phyloP scores from a whole-genome alignment of 805 yeast species.

The Dipodascus geniculatus region DNA sequence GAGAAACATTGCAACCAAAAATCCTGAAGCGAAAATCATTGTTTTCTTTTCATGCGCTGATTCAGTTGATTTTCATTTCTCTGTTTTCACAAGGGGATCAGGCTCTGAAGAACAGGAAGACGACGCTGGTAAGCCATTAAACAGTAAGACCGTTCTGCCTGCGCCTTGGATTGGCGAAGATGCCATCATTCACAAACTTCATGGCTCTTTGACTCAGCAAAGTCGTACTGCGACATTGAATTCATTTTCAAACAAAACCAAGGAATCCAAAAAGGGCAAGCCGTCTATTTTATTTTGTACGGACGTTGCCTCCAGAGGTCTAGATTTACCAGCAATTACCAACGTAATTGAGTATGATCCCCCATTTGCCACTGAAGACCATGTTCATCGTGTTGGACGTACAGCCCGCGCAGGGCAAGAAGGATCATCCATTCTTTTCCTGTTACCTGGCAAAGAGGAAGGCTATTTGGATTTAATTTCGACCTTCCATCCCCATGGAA shows the following conservation, averaged over 20 bases:
- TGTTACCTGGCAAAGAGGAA: constrained; percentile 86
- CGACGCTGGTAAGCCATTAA: constrained; percentile 21
- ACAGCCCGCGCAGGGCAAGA: constrained; percentile 93
- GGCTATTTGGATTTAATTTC: constrained; percentile 56
- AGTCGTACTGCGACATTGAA: constrained; percentile 66
- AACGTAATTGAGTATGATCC: constrained; percentile 90
- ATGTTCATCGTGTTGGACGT: constrained; percentile 92
- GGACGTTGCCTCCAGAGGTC: constrained; percentile 95
- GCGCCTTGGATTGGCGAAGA: constrained; percentile 40
- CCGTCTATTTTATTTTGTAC: constrained; percentile 69
- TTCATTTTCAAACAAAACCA: constrained; percentile 31
- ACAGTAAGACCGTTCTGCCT: constrained; percentile 33
- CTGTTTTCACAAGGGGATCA: constrained; percentile 56
- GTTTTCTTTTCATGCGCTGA: constrained; percentile 91
- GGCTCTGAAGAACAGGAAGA: constrained; percentile 23
- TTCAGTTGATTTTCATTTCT: constrained; percentile 89
- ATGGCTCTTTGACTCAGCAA: constrained; percentile 84
- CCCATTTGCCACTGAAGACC: constrained; percentile 88
- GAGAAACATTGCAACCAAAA: constrained; percentile 32
- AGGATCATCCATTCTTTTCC: constrained; percentile 68
- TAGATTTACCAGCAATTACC: constrained; percentile 80
- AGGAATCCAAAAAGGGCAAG: constrained; percentile 21
- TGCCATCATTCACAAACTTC: constrained; percentile 55
- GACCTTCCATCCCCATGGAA: constrained; percentile 43
- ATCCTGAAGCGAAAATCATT: constrained; percentile 30